These are phyloP conservation scores for Saturnispora saitoi DNA, from an alignment of 805 yeast species.

Conservation along the genomic window DNA sequence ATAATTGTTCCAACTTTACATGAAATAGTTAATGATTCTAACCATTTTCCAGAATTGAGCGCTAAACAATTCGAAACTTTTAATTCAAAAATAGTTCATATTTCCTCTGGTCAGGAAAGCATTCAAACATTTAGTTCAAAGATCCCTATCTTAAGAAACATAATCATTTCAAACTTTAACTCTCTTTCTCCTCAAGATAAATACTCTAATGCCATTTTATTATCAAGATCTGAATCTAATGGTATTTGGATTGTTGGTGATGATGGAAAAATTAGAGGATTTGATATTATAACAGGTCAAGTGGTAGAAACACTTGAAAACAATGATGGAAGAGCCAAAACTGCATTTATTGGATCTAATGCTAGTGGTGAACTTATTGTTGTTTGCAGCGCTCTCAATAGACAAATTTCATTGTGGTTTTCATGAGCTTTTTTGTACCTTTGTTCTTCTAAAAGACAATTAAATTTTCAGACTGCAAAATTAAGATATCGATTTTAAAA, in stretches of 20 bases:
- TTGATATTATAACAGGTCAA: slow-evolving; percentile 38
- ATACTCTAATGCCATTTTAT: slow-evolving; percentile 42
- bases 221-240: slow-evolving; percentile 19
- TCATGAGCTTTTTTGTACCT: neutral
- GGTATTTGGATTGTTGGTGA: slow-evolving; percentile 68
- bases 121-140: slow-evolving; percentile 20
- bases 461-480: too few relatives aligned
- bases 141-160: slow-evolving; percentile 26
- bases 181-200: slow-evolving; percentile 63
- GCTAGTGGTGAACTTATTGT: slow-evolving; percentile 32
- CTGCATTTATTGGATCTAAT: slow-evolving; percentile 27
- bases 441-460: neutral
- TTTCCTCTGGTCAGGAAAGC: slow-evolving; percentile 2
- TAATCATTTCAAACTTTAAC: slow-evolving; percentile 35
- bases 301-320: slow-evolving; percentile 28
- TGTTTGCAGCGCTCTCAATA: slow-evolving; percentile 44
- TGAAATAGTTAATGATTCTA: slow-evolving; percentile 14
- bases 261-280: slow-evolving; percentile 56
- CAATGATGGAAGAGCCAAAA: slow-evolving; percentile 42
- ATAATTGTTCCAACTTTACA: slow-evolving; percentile 34
- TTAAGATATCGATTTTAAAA: too few relatives aligned
- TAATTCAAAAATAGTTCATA: slow-evolving; percentile 4
- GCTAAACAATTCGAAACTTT: neutral
- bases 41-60: slow-evolving; percentile 9
- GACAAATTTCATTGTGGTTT: slow-evolving; percentile 29